phyloP scores from a whole-genome alignment of 129 eudicot genomes.

The carrot (Daucus carota) region DH1_v3.0 NC_030384.2:47250001-47250500 shows the following conservation, averaged over 20 bases:
- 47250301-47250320: constrained; percentile 47
- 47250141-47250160: constrained; percentile 16
- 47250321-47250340: constrained; percentile 78
- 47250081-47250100: constrained; percentile 82
- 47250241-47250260: constrained; percentile 95
- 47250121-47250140: constrained; percentile 81
- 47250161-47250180: constrained; percentile 19
- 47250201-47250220: constrained; percentile 73
- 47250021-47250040: constrained; percentile 61
- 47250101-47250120: constrained; percentile 76
- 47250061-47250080: constrained; percentile 59
- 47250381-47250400: constrained; percentile 92
- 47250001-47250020: constrained; percentile 64
- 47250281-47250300: constrained; percentile 77
- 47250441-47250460: constrained; percentile 65
- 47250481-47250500: constrained; percentile 65
- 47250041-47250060: constrained; percentile 22
- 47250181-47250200: constrained; percentile 29
- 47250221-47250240: constrained; percentile 63
- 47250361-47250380: constrained; percentile 86
- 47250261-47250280: constrained; percentile 86
- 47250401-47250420: constrained; percentile 76
- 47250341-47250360: constrained; percentile 88
- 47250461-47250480: constrained; percentile 94
- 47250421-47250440: constrained; percentile 40